Evolutionary conservation across 2,329 filamentous ascomycete genomes (phyloP).

Genomic region (Xylariaceae sp.): DNA sequence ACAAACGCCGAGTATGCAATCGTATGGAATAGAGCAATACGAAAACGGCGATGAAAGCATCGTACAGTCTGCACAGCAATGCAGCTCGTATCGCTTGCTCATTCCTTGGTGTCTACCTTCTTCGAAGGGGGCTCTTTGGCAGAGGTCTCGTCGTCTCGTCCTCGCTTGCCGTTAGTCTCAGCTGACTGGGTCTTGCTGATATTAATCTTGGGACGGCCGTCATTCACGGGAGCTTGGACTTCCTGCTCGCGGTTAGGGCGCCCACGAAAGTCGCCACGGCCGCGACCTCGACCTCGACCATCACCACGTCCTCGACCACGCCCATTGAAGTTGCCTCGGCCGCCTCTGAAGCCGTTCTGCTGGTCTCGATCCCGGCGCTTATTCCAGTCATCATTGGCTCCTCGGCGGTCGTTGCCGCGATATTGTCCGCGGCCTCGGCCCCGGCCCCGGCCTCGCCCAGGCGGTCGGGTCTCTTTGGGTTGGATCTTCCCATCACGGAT

Average conservation of each 20-base stretch:
- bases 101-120: constrained; percentile 56
- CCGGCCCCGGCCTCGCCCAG: constrained; percentile 29
- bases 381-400: constrained; percentile 58
- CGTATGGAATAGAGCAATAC: background rate
- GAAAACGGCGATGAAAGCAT: background rate
- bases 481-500: constrained; percentile 68
- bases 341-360: constrained; percentile 53
- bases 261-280: constrained; percentile 32
- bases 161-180: constrained; percentile 48
- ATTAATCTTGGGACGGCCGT: constrained; percentile 42
- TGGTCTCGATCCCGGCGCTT: constrained; percentile 59
- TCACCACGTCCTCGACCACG: constrained; percentile 31
- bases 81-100: constrained; percentile 19
- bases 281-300: constrained; percentile 39
- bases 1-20: background rate
- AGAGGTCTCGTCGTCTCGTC: constrained; percentile 48
- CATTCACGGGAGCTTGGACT: constrained; percentile 28
- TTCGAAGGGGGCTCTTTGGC: constrained; percentile 51
- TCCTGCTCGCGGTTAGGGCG: constrained; percentile 35
- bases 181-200: constrained; percentile 28
- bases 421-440: constrained; percentile 33
- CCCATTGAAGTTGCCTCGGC: constrained; percentile 36
- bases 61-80: too few species aligned
- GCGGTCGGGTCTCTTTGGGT: constrained; percentile 43
- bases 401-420: constrained; percentile 34